A percentile compares a stretch with the other conserved stretches of the same genome.
Evolutionary conservation across 2,329 filamentous ascomycete genomes (phyloP).

Genomic region (Hirsutella thompsonii): DNA sequence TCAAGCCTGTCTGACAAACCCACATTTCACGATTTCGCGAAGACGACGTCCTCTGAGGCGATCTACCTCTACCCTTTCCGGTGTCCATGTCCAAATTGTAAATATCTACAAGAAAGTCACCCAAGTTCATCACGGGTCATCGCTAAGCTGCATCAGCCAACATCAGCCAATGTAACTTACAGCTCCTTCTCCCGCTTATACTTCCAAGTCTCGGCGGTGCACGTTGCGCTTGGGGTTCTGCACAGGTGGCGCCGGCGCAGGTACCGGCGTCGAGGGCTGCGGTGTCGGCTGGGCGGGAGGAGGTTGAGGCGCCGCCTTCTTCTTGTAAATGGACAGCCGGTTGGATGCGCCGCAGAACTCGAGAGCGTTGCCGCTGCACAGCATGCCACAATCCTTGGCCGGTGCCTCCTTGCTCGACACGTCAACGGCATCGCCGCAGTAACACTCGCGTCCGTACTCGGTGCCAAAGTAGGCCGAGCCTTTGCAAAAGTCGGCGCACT

Average conservation of each 20-base stretch:
- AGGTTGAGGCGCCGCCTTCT: constrained; percentile 7
- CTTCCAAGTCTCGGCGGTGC: too few species aligned
- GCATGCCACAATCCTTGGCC: constrained; percentile 24
- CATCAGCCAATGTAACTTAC: too few species aligned
- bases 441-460: constrained; percentile 24
- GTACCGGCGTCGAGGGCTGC: neutral
- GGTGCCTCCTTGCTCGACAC: constrained; percentile 15
- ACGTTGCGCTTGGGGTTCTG: neutral
- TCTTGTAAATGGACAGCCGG: constrained; percentile 22
- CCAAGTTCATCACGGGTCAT: too few species aligned
- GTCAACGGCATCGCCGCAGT: constrained; percentile 19
- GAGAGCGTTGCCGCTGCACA: constrained; percentile 21
- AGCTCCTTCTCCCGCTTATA: too few species aligned
- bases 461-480: constrained; percentile 21
- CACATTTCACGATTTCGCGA: too few species aligned
- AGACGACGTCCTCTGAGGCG: too few species aligned
- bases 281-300: neutral
- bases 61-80: too few species aligned
- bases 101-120: too few species aligned
- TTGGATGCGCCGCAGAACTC: constrained; percentile 27
- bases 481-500: constrained; percentile 18
- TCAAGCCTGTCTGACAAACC: too few species aligned
- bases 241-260: neutral
- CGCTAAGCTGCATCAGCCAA: too few species aligned
- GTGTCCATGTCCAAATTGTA: too few species aligned